A percentile compares a stretch with the other conserved stretches of the same genome.
Conservation (phyloP, 129 eudicot genomes). For the Arctium lappa region DNA sequence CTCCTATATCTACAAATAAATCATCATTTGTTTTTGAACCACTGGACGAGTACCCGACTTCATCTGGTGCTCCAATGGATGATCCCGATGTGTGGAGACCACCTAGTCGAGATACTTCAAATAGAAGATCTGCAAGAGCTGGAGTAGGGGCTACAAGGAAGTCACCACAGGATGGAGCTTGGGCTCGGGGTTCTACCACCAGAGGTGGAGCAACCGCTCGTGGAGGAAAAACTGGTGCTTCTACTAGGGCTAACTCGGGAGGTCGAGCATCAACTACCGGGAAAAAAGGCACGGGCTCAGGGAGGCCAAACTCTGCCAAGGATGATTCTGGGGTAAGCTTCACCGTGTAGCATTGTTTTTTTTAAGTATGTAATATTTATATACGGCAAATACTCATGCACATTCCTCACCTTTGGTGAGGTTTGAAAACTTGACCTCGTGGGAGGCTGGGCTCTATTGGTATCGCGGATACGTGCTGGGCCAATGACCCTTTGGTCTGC, state of each 20-base stretch:
- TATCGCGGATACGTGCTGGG: not conserved
- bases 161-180: constrained; percentile 74
- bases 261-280: constrained; percentile 67
- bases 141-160: constrained; percentile 70
- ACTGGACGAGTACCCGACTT: constrained; percentile 87
- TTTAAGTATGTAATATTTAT: not conserved
- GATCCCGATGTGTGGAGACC: constrained; percentile 99
- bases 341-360: not conserved
- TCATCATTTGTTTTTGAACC: constrained; percentile 94
- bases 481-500: not conserved
- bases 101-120: constrained; percentile 77
- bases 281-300: constrained; percentile 64
- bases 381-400: not conserved
- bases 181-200: constrained; percentile 71
- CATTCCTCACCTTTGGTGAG: not conserved
- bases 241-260: constrained; percentile 60
- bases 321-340: constrained; percentile 63
- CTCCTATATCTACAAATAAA: constrained; percentile 87
- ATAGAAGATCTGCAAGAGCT: constrained; percentile 68
- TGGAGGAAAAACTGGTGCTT: constrained; percentile 71
- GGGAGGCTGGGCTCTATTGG: not conserved
- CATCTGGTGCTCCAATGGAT: constrained; percentile 78
- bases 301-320: constrained; percentile 42
- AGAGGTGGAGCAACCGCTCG: constrained; percentile 69
- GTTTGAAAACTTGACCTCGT: not conserved